Evolutionary conservation across 306 rosid species (phyloP), one percentile per base, ranked within the genome.

Genomic region (Dryas octopetala): DNA sequence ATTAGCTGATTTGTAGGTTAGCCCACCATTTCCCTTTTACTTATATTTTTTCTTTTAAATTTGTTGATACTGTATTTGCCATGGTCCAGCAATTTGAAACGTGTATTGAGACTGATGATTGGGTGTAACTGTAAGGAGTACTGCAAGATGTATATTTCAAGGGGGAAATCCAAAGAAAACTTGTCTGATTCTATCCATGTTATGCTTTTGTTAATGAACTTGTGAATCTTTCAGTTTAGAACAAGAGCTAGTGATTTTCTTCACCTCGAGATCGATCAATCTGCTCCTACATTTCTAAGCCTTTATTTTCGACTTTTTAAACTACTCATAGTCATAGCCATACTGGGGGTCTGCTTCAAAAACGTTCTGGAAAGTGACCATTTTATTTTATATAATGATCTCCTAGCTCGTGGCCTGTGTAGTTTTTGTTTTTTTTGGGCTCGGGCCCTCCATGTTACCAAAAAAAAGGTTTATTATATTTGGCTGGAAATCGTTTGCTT

Each of bases 1-100:
- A 62, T 69, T 32, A 70, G 11, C 54, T 86, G 73, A 84, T 61
- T 84, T 26, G 4, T 80, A 75, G 83, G 73, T 66, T 76, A 78
- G 82, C 51, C 45, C 73, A 43, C 71, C 44, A 66, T 74, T 79
- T 64, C 74, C 70, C 40, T 23, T 75, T 75, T 19, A 51, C 53
- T 32, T 23, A 17, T 17, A 15, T 63, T 48, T 55, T 47, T 45
- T 13, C 23, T 52, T 48, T 10, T 26, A 75, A 53, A 62, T 50
- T 14, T 28, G 44, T 70, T 66, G 80, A 66, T 67, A 59, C 64
- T 54, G 64, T 66, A 57, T 7, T 66, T 49, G 50, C 53, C 40
- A 40, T 66, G 68, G 83, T 70, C 80, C 70, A 41, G 74, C 68
- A 40, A 66, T 58, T 75, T 74, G 79, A 85, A 78, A 74, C 50